Evolutionary conservation across 2,329 filamentous ascomycete genomes (phyloP).

Genomic region (Aspergillus pseudoterreus): DNA sequence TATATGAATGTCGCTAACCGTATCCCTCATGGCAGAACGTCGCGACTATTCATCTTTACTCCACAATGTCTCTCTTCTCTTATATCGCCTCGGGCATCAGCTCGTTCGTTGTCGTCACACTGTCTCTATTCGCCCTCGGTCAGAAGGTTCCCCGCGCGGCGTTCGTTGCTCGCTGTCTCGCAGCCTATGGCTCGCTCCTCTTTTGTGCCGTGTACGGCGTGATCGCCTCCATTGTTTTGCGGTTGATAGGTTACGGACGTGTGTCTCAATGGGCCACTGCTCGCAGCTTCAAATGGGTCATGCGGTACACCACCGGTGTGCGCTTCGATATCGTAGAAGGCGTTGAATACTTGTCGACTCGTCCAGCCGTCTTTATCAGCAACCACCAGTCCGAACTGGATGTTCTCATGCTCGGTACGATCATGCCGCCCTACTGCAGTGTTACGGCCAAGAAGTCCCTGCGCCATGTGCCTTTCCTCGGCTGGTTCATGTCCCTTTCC

Average conservation of each 20-base stretch:
- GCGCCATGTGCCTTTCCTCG: slow-evolving; percentile 75
- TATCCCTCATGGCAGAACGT: neutral
- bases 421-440: slow-evolving; percentile 88
- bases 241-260: slow-evolving; percentile 66
- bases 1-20: neutral
- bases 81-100: slow-evolving; percentile 58
- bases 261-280: slow-evolving; percentile 82
- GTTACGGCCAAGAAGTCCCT: slow-evolving; percentile 89
- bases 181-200: slow-evolving; percentile 44
- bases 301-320: slow-evolving; percentile 72
- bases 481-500: slow-evolving; percentile 88
- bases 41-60: neutral
- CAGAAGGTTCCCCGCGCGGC: slow-evolving; percentile 41
- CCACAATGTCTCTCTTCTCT: slow-evolving; percentile 60
- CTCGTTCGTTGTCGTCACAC: slow-evolving; percentile 60
- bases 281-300: slow-evolving; percentile 73
- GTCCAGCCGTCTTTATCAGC: slow-evolving; percentile 85
- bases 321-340: slow-evolving; percentile 70
- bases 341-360: slow-evolving; percentile 58
- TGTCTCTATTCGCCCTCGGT: slow-evolving; percentile 45
- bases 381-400: slow-evolving; percentile 98
- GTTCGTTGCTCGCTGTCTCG: slow-evolving; percentile 45
- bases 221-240: slow-evolving; percentile 66
- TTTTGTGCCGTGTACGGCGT: slow-evolving; percentile 68
- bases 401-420: slow-evolving; percentile 80